phyloP scores from a whole-genome alignment of 1,139 yeast species.

The Sugiyamaella pinicola region DNA sequence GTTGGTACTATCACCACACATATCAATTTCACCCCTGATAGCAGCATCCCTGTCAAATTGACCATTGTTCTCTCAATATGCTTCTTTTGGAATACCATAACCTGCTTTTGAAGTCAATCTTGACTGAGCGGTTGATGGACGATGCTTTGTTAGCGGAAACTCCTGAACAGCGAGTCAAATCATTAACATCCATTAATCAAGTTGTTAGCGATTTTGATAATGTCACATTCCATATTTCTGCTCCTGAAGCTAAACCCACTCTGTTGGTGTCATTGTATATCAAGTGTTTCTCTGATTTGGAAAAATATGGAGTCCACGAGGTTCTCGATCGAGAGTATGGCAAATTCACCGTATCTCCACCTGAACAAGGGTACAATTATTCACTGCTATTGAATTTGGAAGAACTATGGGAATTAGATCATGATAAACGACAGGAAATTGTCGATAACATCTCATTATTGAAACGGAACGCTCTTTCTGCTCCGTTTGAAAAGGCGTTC shows the following conservation, averaged over 20 bases:
- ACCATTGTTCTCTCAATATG: too few species aligned
- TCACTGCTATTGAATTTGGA: conserved; percentile 70
- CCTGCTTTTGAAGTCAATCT: conserved; percentile 45
- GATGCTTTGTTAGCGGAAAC: conserved; percentile 33
- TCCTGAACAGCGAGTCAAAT: conserved; percentile 2
- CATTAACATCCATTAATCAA: conserved; percentile 61
- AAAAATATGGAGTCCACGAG: conserved; percentile 59
- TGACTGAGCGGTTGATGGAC: conserved; percentile 47
- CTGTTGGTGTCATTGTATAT: conserved; percentile 70
- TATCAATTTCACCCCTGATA: too few species aligned
- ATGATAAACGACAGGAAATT: conserved; percentile 53
- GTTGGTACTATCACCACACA: too few species aligned
- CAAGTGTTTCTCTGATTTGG: conserved; percentile 76
- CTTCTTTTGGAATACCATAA: conserved; percentile 49
- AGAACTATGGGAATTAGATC: conserved; percentile 42
- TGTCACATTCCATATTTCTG: conserved; percentile 89
- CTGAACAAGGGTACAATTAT: conserved; percentile 82
- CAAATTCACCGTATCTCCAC: conserved; percentile 43
- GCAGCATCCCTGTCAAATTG: too few species aligned
- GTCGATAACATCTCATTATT: conserved; percentile 69
- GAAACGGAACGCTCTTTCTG: conserved; percentile 86
- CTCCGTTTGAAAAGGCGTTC: conserved; percentile 90
- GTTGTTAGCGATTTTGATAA: conserved; percentile 93
- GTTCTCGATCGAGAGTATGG: conserved; percentile 49
- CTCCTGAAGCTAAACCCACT: conserved; percentile 68